Base-by-base conservation (phyloP, 345 rosid genomes). In the Eucalyptus globulus region DNA sequence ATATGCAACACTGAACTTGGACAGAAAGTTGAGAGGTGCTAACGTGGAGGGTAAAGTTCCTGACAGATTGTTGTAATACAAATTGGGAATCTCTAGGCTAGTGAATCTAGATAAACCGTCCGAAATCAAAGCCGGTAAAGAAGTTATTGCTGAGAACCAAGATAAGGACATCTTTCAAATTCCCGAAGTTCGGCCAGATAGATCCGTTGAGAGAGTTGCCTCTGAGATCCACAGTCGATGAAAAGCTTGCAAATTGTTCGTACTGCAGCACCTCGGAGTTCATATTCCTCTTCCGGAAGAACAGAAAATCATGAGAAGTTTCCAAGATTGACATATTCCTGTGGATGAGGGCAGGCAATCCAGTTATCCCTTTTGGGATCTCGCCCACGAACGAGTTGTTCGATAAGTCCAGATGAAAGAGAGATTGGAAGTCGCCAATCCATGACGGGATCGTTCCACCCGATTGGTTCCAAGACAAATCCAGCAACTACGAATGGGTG, bases 321-420 rank as follows among this genome's bases (percentile, higher is more conserved):
- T 47, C 89, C 87, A 37, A 34, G 11, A 83, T n/a, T 31, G 87
- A 87, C 44, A 43, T 56, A 72, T 54, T 80, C 34, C 44, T 24
- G 56, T 80, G 72, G 34, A 43, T 58, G 53, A 89, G 87, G 60
- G 21, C 81, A 19, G 47, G 51, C 45, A 89, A 54, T 47, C 54
- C 45, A 37, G 87, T 87, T 14, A 87, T 34, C 34, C 58, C 6
- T 81, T 80, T 69, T 5, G 91, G 90, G 24, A 87, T 86, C 54
- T 88, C 86, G 26, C 90, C 90, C 10, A 19, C 83, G 7, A 90
- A 80, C n/a, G 22, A 86, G 80, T 87, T 90, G 22, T 27, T 62
- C 27, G 87, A 88, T 85, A 88, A 24, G 88, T 90, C 89, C 87
- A 90, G 45, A 88, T 87, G 88, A 34, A 90, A 90, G 8, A 90